Conservation (phyloP, 78 protist species). For the Dictyostelium purpureum region DNA sequence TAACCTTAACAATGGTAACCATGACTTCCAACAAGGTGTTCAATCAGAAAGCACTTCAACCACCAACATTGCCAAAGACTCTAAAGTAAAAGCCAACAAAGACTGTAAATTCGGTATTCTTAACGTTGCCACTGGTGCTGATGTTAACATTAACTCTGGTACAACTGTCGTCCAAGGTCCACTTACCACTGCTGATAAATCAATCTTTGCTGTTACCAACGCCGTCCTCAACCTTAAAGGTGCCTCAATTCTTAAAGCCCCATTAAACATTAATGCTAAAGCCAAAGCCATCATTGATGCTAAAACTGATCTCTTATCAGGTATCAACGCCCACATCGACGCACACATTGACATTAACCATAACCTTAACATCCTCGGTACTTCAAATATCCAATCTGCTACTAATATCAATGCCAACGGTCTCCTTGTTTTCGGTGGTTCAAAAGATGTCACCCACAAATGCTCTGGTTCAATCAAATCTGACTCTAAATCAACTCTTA, state of each 20-base stretch:
- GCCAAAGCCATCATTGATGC: constrained; percentile 13
- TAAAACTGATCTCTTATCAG: background rate
- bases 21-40: constrained; percentile 8
- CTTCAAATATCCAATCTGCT: background rate
- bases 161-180: constrained; percentile 15
- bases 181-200: background rate
- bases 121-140: background rate
- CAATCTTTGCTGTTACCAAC: constrained; percentile 37
- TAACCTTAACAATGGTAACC: constrained; percentile 4
- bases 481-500: constrained; percentile 28
- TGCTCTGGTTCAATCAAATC: background rate
- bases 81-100: background rate
- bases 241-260: background rate
- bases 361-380: background rate
- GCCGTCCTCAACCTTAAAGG: constrained; percentile 16
- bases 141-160: constrained; percentile 48
- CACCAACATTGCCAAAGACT: background rate
- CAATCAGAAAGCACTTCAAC: background rate
- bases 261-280: background rate
- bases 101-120: constrained; percentile 27
- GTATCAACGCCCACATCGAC: constrained; percentile 7
- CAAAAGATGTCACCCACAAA: background rate
- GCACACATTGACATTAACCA: background rate
- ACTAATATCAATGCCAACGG: constrained; percentile 4
- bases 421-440: constrained; percentile 8